phyloP scores from a whole-genome alignment of 2,329 filamentous ascomycete species.

The Penicillium sp. region DNA sequence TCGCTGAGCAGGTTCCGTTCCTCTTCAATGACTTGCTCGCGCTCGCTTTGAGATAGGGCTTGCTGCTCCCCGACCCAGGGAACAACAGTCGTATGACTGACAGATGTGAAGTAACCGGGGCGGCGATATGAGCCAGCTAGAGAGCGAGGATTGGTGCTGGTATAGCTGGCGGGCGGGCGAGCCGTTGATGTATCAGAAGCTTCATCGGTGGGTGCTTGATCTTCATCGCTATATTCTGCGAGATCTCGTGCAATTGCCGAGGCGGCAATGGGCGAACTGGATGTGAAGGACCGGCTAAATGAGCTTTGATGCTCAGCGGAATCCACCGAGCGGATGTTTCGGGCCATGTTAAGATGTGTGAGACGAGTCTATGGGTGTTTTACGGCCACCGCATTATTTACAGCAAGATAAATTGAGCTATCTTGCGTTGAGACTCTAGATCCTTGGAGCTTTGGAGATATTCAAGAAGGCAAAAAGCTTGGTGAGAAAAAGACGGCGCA shows the following conservation, averaged over 20 bases:
- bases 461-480: background rate
- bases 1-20: constrained; percentile 59
- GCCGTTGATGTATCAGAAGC: constrained; percentile 43
- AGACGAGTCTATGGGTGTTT: background rate
- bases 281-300: constrained; percentile 50
- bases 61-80: constrained; percentile 47
- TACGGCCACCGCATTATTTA: constrained; percentile 3
- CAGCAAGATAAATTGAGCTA: background rate
- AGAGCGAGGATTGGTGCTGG: constrained; percentile 44
- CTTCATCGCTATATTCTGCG: constrained; percentile 61
- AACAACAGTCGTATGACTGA: constrained; percentile 67
- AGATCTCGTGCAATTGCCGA: constrained; percentile 65
- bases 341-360: constrained; percentile 26
- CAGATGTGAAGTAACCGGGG: constrained; percentile 72
- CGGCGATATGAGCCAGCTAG: constrained; percentile 69
- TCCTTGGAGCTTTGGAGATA: background rate
- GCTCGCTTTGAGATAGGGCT: constrained; percentile 52
- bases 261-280: constrained; percentile 65
- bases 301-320: constrained; percentile 26
- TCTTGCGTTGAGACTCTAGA: background rate
- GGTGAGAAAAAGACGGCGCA: constrained; percentile 1
- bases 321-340: constrained; percentile 28
- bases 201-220: constrained; percentile 41
- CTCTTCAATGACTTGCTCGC: constrained; percentile 54
- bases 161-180: constrained; percentile 39